Conservation (phyloP, 345 rosid genomes). For the Stellera chamaejasme region DNA sequence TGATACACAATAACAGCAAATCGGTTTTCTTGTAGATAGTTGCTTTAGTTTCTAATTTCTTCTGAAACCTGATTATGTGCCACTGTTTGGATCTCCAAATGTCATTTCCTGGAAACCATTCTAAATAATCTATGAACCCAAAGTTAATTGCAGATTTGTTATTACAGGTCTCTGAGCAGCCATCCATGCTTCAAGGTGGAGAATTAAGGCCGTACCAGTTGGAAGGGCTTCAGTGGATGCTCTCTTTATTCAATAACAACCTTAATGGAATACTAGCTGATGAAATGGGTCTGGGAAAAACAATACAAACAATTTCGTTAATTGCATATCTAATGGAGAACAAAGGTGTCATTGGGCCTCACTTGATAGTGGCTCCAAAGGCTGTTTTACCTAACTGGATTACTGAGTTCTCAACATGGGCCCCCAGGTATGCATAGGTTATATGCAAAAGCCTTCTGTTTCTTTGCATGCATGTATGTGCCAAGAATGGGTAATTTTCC, state of each 20-base stretch:
- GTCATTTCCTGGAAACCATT: too few species aligned
- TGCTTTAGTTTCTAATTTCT: too few species aligned
- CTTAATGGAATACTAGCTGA: conserved; percentile 98
- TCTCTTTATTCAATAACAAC: conserved; percentile 92
- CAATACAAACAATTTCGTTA: conserved; percentile 92
- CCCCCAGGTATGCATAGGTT: conserved; percentile 49
- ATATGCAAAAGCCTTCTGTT: background rate
- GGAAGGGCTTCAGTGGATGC: conserved; percentile 99
- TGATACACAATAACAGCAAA: too few species aligned
- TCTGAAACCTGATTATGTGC: too few species aligned
- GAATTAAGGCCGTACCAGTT: conserved; percentile 83
- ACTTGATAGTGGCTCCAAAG: conserved; percentile 97
- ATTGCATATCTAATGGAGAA: conserved; percentile 86
- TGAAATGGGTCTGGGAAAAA: conserved; percentile 99
- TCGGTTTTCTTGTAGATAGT: too few species aligned
- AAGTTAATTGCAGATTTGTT: background rate
- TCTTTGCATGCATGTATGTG: background rate
- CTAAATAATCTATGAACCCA: too few species aligned
- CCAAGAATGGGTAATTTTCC: background rate
- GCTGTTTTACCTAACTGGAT: conserved; percentile 99
- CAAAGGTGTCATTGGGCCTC: conserved; percentile 86
- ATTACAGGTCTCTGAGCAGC: conserved; percentile 91
- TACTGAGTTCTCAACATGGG: conserved; percentile 91
- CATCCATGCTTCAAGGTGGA: conserved; percentile 86
- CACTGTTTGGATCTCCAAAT: too few species aligned